A percentile compares a stretch with the other conserved stretches of the same genome.
Conservation (phyloP, 1,284 basidiomycete species). For the Kwoniella shivajii region DNA sequence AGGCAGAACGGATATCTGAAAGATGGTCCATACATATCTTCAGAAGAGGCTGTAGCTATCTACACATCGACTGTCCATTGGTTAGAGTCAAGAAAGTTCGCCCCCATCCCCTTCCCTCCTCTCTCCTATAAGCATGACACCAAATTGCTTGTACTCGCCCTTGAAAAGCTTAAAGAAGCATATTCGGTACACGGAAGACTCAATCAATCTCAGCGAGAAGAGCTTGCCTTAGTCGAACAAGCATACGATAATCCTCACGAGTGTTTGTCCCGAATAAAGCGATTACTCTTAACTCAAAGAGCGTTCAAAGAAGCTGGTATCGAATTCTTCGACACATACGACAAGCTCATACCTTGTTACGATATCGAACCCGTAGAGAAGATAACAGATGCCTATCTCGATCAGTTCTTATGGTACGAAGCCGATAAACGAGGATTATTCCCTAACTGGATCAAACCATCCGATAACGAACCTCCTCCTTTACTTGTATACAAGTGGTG, state of each 20-base stretch:
- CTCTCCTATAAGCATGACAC: conserved; percentile 98
- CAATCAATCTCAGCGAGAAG: conserved; percentile 95
- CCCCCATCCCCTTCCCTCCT: conserved; percentile 97
- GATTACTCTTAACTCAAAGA: conserved; percentile 88
- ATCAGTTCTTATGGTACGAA: conserved; percentile 72
- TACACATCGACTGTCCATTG: conserved; percentile 97
- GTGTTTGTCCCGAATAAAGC: conserved; percentile 90
- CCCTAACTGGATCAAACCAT: conserved; percentile 97
- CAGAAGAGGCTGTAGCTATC: conserved; percentile 95
- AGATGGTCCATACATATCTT: conserved; percentile 95
- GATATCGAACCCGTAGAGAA: conserved; percentile 98
- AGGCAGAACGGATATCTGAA: conserved; percentile 95
- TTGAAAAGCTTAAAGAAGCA: conserved; percentile 96
- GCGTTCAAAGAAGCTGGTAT: conserved; percentile 98
- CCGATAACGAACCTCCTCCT: conserved; percentile 93
- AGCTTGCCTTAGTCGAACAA: conserved; percentile 92
- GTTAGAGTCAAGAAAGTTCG: conserved; percentile 91
- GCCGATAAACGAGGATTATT: conserved; percentile 96
- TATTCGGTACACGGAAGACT: conserved; percentile 96
- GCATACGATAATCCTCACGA: conserved; percentile 69
- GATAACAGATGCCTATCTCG: conserved; percentile 94
- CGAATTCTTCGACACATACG: conserved; percentile 78
- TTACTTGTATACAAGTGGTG: conserved; percentile 89
- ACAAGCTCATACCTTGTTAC: conserved; percentile 96
- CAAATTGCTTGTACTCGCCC: conserved; percentile 87